phyloP scores from a whole-genome alignment of 805 yeast genomes.

The Suhomyces prunicola region DNA sequence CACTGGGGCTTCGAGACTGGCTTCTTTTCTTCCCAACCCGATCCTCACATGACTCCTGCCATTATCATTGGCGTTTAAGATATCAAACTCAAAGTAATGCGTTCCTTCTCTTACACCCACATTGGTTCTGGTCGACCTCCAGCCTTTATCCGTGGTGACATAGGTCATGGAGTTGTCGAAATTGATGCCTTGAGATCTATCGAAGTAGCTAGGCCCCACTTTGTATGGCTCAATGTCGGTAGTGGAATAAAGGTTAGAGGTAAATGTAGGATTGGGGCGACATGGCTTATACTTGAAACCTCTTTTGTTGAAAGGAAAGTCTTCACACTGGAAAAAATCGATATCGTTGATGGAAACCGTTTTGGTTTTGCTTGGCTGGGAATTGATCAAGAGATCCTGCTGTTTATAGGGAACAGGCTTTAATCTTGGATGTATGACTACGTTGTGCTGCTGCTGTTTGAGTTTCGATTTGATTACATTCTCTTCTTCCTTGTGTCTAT shows the following conservation, averaged over 20 bases:
- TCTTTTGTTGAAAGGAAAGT: slow-evolving; percentile 72
- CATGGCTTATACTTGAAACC: slow-evolving; percentile 83
- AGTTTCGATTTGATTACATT: slow-evolving; percentile 15
- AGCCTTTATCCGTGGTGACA: slow-evolving; percentile 66
- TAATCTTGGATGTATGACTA: slow-evolving; percentile 32
- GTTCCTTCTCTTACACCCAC: slow-evolving; percentile 73
- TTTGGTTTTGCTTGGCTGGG: slow-evolving; percentile 11
- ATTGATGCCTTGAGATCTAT: slow-evolving; percentile 58
- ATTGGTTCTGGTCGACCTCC: slow-evolving; percentile 76
- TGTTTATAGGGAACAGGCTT: slow-evolving; percentile 32
- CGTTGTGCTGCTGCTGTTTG: slow-evolving; percentile 27
- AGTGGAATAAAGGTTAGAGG: slow-evolving; percentile 59
- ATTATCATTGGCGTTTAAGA: slow-evolving; percentile 40
- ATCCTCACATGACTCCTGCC: slow-evolving; percentile 62
- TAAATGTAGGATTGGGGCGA: slow-evolving; percentile 61
- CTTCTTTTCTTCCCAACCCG: slow-evolving; percentile 83
- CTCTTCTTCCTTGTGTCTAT: slow-evolving; percentile 16
- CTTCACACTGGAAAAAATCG: slow-evolving; percentile 54
- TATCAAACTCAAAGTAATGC: slow-evolving; percentile 75
- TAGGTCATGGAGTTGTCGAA: slow-evolving; percentile 27
- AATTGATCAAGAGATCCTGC: slow-evolving; percentile 7
- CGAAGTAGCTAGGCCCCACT: slow-evolving; percentile 61
- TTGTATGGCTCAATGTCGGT: slow-evolving; percentile 69
- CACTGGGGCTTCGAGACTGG: slow-evolving; percentile 89
- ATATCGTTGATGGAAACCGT: slow-evolving; percentile 13